Evolutionary conservation across 2,329 filamentous ascomycete genomes (phyloP), one percentile per base, ranked within the genome.

Genomic region (Fusarium beomiforme): DNA sequence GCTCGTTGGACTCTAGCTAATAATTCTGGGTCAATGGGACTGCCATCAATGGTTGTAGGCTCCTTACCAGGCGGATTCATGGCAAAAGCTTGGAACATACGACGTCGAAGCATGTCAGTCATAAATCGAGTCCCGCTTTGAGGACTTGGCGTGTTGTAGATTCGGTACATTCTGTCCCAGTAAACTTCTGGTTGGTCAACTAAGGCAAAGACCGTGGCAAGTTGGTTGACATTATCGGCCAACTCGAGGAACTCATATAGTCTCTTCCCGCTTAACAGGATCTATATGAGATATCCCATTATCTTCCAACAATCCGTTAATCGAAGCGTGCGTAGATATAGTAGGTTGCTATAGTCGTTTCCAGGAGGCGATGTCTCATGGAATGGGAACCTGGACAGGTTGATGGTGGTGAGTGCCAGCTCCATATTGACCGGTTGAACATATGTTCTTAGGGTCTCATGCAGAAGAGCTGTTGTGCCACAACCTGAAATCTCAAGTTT

Each of bases 191-290:
- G 21, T 8, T 55, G 4, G 1, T 19, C 8, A 2, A 53, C 21
- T 1, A 34, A 24, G 7, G 42, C 50, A 8, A 50, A 71, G 1
- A 46, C 19, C 0, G 21, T 43, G 2, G 64, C 21, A 4, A 71
- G 43, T 14, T 61, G 54, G 5, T 36, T 59, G 8, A 69, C 34
- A 6, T 19, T 55, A 6, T 69, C 64, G 0, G 64, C 46, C 2
- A 71, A 24, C 12, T 71, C 55, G 4, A 71, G 46, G 6, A 71
- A 65, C 23, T 69, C 51, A 2, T n/a, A 37, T 2, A 71, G 34
- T 10, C 26, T 33, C 13, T 41, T 41, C 42, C 29, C 26, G 17
- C 37, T 33, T 3, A 19, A 11, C 3, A 58, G 4, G 3, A 34
- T 39, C 16, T 64, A 58, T 3, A 9, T 12, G 12, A 42, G 42